A percentile compares a stretch with the other conserved stretches of the same genome.
Conservation (phyloP, 176 grass and related monocot genomes). For the Musa beccarii region DNA sequence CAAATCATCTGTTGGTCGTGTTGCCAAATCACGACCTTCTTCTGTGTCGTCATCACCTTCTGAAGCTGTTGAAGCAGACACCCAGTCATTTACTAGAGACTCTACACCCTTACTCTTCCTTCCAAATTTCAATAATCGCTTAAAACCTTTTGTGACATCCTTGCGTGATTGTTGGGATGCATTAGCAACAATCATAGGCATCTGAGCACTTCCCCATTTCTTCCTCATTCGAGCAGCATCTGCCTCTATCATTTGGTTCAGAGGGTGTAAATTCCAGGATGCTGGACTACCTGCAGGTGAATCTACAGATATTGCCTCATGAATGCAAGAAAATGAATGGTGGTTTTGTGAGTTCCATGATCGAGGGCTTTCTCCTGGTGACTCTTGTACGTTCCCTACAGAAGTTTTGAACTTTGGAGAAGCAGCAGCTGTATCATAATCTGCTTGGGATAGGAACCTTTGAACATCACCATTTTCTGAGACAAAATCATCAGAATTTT, state of each 20-base stretch:
- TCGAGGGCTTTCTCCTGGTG: conserved; percentile 39
- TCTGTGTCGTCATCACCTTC: conserved; percentile 92
- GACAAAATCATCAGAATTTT: conserved; percentile 66
- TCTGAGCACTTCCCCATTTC: conserved; percentile 88
- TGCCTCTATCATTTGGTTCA: conserved; percentile 58
- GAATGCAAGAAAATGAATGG: conserved; percentile 45
- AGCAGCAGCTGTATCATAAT: conserved; percentile 20
- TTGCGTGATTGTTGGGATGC: conserved; percentile 63
- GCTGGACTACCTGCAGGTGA: conserved; percentile 60
- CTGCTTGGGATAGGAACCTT: conserved; percentile 21
- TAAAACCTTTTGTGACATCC: conserved; percentile 91
- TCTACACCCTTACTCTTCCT: conserved; percentile 70
- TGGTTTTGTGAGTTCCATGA: conserved; percentile 45
- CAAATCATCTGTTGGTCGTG: conserved; percentile 58
- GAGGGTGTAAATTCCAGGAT: conserved; percentile 74
- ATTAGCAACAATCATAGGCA: conserved; percentile 54
- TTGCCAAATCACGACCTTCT: conserved; percentile 55
- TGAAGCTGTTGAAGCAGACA: conserved; percentile 92
- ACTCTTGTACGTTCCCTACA: conserved; percentile 32
- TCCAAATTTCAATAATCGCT: conserved; percentile 95
- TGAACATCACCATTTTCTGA: conserved; percentile 61
- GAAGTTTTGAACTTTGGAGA: conserved; percentile 31
- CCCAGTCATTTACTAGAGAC: conserved; percentile 73
- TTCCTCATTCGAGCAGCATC: conserved; percentile 81
- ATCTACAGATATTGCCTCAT: conserved; percentile 68